Percentiles rank a stretch among this genome's conserved stretches.
Conservation (phyloP, 1,284 basidiomycete genomes). For the Ceratobasidium theobromae region DNA sequence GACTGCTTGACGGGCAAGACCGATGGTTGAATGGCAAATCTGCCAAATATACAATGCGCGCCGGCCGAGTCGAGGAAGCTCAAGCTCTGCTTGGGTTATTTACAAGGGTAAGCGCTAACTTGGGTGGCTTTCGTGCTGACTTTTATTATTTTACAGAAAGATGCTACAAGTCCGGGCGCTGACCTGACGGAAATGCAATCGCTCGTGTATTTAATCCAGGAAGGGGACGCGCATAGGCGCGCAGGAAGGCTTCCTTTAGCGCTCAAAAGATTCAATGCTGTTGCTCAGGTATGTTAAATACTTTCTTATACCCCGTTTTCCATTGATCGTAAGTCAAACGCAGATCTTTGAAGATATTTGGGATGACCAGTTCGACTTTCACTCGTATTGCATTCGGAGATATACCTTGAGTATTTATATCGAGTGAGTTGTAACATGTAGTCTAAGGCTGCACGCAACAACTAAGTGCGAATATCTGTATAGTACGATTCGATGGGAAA, state of each 20-base stretch:
- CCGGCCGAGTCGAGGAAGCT: slow-evolving; percentile 76
- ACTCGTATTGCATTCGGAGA: slow-evolving; percentile 90
- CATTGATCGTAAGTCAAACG: neutral
- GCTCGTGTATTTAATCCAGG: slow-evolving; percentile 82
- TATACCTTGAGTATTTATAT: slow-evolving; percentile 86
- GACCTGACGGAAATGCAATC: slow-evolving; percentile 98
- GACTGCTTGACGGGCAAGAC: slow-evolving; percentile 90
- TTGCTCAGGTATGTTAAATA: slow-evolving; percentile 61
- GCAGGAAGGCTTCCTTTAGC: slow-evolving; percentile 75
- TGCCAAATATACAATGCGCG: slow-evolving; percentile 88
- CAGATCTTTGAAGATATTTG: slow-evolving; percentile 86
- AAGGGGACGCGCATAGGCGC: slow-evolving; percentile 71
- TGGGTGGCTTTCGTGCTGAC: slow-evolving; percentile 34
- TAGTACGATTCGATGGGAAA: slow-evolving; percentile 70
- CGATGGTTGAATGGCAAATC: slow-evolving; percentile 94
- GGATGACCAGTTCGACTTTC: slow-evolving; percentile 99
- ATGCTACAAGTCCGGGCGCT: slow-evolving; percentile 69
- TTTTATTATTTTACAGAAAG: slow-evolving; percentile 60
- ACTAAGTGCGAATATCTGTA: neutral
- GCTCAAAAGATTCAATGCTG: slow-evolving; percentile 81
- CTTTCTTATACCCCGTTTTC: neutral
- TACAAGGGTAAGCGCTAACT: slow-evolving; percentile 69
- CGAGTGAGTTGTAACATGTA: slow-evolving; percentile 52
- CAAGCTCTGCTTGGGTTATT: slow-evolving; percentile 76
- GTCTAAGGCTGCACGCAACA: neutral